A percentile compares a stretch with the other conserved stretches of the same genome.
These are phyloP conservation scores for Mortierella polycephala DNA, from an alignment of 371 early-diverging fungal species.

Conservation along the genomic window DNA sequence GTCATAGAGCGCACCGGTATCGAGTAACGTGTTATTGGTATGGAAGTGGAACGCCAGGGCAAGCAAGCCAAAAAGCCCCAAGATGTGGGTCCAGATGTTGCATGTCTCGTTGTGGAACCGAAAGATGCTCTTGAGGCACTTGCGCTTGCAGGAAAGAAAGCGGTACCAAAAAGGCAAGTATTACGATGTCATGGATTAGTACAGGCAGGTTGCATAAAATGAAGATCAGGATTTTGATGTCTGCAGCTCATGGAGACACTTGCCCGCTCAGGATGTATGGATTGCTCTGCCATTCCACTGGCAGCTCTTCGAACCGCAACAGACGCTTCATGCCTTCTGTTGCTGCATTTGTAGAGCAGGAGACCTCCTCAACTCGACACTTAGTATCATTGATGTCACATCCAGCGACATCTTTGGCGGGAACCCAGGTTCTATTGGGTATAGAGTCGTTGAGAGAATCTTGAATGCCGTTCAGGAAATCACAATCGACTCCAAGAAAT, in stretches of 20 bases:
- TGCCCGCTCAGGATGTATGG: constrained; percentile 64
- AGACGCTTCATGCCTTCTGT: constrained; percentile 69
- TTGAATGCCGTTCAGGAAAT: constrained; percentile 48
- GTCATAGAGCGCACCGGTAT: constrained; percentile 62
- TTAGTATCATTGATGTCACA: constrained; percentile 49
- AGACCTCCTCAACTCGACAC: constrained; percentile 58
- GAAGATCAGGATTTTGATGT: too few species aligned
- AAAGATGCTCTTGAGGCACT: constrained; percentile 71
- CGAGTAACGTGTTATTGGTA: constrained; percentile 62
- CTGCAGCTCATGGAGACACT: background rate
- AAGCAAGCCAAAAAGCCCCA: constrained; percentile 69
- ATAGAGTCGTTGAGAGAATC: constrained; percentile 37
- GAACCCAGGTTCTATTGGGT: constrained; percentile 43
- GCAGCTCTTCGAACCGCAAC: constrained; percentile 69
- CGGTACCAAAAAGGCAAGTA: constrained; percentile 56
- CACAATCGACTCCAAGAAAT: constrained; percentile 51
- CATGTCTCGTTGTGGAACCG: constrained; percentile 77
- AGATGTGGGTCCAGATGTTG: constrained; percentile 78
- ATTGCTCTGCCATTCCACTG: constrained; percentile 73
- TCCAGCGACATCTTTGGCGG: constrained; percentile 38
- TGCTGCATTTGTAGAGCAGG: constrained; percentile 69
- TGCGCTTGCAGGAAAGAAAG: constrained; percentile 63
- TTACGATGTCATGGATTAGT: too few species aligned
- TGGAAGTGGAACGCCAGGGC: constrained; percentile 65
- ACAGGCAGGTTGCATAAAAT: too few species aligned